Evolutionary conservation across 768 basidiomycete genomes (phyloP), one percentile per base, ranked within the genome.

Genomic region (Lactarius hatsudake): DNA sequence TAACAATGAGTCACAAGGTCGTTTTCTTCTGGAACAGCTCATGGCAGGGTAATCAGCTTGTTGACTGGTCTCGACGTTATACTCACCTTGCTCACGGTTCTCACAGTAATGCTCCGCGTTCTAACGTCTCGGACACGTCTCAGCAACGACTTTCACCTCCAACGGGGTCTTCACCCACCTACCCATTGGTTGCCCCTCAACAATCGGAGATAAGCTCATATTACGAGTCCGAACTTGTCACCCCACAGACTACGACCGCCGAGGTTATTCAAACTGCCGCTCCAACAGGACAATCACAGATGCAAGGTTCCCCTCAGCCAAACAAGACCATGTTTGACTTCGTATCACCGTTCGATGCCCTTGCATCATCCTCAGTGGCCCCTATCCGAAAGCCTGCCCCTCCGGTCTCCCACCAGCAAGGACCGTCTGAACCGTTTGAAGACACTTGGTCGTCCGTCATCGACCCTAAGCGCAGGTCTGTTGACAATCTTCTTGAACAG

Each of bases 291-390:
- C 72, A 69, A 48, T 43, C 63, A 17, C 73, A 76, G 59, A 82
- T 81, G 59, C 84, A 81, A 65, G 79, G 84, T 3, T 86, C 88
- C 0, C 84, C 90, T 36, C 87, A 89, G 51, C 84, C 88, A 28
- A 88, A 87, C 72, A 88, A 89, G 76, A 89, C 90, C 59, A 86
- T 93, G 84, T 94, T 94, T 71, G 91, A 93, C 45, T 94, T 91
- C 68, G 82, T 89, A 59, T 92, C 91, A 59, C 88, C 93, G 2
- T 93, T 94, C 71, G 92, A 94, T 71, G 91, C 90, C 30, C 82
- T 94, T 56, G 82, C 77, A n/a, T 70, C 86, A 9, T 78, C 82
- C n/a, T 74, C 83, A 12, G 40, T 74, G 0, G 74, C 75, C 51
- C 63, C 81, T 20, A 75, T 83, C 80, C 90, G 91, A 75, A 91